Evolutionary conservation across 129 eudicot species (phyloP).

Genomic region (Chrysanthemum seticuspe): DNA sequence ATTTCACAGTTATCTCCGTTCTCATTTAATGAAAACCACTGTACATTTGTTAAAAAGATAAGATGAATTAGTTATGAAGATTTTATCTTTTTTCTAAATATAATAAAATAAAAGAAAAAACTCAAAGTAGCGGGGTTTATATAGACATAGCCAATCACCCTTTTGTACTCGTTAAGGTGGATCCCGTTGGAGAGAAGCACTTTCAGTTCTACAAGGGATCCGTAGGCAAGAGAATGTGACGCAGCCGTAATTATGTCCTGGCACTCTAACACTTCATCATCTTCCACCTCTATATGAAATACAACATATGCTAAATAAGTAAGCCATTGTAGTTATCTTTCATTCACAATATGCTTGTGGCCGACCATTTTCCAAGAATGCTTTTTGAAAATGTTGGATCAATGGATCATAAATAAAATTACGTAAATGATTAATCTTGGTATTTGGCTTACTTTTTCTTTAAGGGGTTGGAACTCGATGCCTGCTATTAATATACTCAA

Average conservation of each 20-base stretch:
- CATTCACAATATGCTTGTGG: no score
- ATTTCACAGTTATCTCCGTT: conserved; percentile 1
- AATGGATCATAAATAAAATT: not conserved
- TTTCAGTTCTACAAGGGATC: not conserved
- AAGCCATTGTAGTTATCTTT: no score
- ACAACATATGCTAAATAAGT: no score
- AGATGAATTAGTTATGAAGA: not conserved
- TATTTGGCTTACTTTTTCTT: no score
- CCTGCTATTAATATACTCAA: not conserved
- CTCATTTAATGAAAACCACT: conserved; percentile 10
- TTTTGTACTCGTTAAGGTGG: not conserved
- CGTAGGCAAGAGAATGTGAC: not conserved
- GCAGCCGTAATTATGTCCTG: not conserved
- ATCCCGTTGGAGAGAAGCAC: not conserved
- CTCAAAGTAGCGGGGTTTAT: not conserved
- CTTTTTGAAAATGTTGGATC: no score
- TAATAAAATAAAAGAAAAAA: no score
- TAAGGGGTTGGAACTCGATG: not conserved
- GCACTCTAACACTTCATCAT: not conserved
- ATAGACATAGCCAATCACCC: not conserved
- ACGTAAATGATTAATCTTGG: not conserved
- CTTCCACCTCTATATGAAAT: not conserved
- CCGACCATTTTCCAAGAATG: no score
- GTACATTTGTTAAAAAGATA: not conserved
- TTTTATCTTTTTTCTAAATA: no score